Evolutionary conservation across 768 basidiomycete species (phyloP), one percentile per base, ranked within the genome.

Genomic region (Tubosaeta brunneosetosa): DNA sequence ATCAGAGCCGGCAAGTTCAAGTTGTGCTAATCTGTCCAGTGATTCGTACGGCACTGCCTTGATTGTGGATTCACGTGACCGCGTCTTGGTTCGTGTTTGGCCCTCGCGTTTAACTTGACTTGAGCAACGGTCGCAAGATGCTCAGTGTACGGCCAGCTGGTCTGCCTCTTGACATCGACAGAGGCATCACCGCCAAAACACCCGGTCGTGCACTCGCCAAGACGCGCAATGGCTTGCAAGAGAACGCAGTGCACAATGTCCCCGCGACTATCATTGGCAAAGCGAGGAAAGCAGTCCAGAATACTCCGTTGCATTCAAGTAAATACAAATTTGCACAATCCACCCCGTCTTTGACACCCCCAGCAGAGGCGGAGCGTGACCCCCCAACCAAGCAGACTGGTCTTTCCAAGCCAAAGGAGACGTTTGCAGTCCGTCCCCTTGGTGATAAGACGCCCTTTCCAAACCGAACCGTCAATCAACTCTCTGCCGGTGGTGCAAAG

Each of bases 401-500:
- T 44, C 50, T 55, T 50, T 70, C 54, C 7, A 69, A 64, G 47
- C 32, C 33, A 13, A 63, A 55, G 51, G 63, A 58, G 37, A 58
- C 68, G 3, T 55, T 58, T 17, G 56, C 61, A 50, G 32, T 60
- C 66, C 78, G 81, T 12, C 84, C 85, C 2, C 73, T 91, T 8
- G 75, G 75, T 25, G 88, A 91, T 71, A 89, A 86, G 68, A 91
- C 88, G 1, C 88, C 88, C 2, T 84, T 84, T 58, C 81, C 82
- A 3, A 90, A 89, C 63, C 83, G 86, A 34, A 69, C 69, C 31
- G 50, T 58, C 44, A 58, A 51, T 55, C 58, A 58, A 27, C 14
- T 71, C 64, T 55, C 71, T 72, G 48, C 74, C 69, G 22, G 74
- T 71, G 61, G 59, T 10, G 52, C 56, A 22, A 72, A 74, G 60